Evolutionary conservation across 2,329 filamentous ascomycete species (phyloP), one percentile per base, ranked within the genome.

Genomic region (Arthrobotrys megalospora): DNA sequence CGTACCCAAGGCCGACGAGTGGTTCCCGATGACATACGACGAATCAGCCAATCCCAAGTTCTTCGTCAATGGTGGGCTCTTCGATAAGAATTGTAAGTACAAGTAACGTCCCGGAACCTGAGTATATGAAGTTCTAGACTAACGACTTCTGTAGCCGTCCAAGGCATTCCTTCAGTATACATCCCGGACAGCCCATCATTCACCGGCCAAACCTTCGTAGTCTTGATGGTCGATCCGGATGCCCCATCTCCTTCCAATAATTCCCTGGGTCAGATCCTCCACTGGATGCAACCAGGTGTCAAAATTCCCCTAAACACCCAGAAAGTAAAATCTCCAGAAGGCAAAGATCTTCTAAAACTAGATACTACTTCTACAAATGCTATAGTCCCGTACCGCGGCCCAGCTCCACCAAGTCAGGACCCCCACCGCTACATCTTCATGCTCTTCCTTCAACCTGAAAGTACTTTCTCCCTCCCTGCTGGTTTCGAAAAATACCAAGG

Each of bases 381-480:
- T 14, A 78, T 78, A 32, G 67, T 58, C 8, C 75, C 75, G 1
- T 78, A 78, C 24, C 50, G 66, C 5, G 75, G 75, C 1, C 75
- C 75, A 3, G 53, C 67, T 3, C 75, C 75, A 41, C 75, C 75
- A 36, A 70, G 65, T 8, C 50, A 63, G 50, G 75, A 67, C 16
- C 75, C 75, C 2, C 75, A 78, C 21, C 68, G 67, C n/a, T 78
- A 78, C 24, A 78, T 72, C 10, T 72, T 78, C n/a, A 62, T 78
- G 62, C 75, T 78, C 14, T 78, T 78, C 62, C 11, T 71, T 11
- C 75, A 78, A 32, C 67, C 52, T 16, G 71, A 68, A 38, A 45
- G 21, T 12, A 55, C 41, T 21, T 78, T 78, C 38, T 48, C 36
- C 7, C 62, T 78, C 3, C 75, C 75, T 11, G n/a, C 21, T 21